Conservation (phyloP, 2,329 filamentous ascomycete species). For the Chalaropsis thielavioides region DNA sequence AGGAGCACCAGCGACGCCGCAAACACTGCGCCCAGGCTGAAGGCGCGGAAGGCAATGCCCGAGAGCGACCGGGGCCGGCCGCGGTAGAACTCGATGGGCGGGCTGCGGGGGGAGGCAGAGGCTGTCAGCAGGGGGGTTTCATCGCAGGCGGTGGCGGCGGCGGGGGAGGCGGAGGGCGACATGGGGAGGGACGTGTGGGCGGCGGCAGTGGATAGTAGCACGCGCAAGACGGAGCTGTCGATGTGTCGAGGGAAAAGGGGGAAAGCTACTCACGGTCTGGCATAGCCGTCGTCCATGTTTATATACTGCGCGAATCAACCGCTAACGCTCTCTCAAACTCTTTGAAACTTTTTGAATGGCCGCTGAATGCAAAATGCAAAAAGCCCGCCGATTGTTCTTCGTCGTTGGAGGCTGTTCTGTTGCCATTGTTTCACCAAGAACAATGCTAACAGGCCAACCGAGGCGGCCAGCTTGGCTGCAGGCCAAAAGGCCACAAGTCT, state of each 20-base stretch:
- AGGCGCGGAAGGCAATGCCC: slow-evolving; percentile 44
- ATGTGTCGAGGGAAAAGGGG: too few species aligned
- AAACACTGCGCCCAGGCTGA: slow-evolving; percentile 36
- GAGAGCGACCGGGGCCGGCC: slow-evolving; percentile 42
- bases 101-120: neutral
- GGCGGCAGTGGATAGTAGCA: neutral
- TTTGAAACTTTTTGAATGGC: too few species aligned
- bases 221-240: neutral
- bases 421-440: neutral
- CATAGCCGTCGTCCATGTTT: slow-evolving; percentile 1
- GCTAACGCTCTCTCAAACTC: too few species aligned
- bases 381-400: neutral
- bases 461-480: neutral
- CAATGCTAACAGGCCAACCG: neutral
- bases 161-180: neutral
- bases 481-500: neutral
- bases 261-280: slow-evolving; percentile 7
- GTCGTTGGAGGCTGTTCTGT: neutral
- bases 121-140: neutral
- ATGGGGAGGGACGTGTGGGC: neutral
- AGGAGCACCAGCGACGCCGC: slow-evolving; percentile 24
- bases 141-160: neutral
- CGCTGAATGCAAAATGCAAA: neutral
- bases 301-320: neutral
- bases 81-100: slow-evolving; percentile 26